Conservation (phyloP, 2,329 filamentous ascomycete species). For the Epichloe sibirici region DNA sequence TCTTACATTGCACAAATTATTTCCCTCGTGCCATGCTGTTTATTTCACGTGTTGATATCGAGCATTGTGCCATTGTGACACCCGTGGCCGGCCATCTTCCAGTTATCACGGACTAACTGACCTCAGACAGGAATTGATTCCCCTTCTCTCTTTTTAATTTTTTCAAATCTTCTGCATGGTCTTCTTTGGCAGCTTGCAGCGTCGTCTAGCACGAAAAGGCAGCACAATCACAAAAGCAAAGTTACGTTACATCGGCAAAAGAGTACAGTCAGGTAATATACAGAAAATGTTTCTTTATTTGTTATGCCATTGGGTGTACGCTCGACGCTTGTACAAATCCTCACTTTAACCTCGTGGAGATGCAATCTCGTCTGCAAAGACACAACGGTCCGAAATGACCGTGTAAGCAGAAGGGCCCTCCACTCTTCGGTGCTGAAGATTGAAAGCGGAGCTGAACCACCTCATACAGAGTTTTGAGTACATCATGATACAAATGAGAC, state of each 20-base stretch:
- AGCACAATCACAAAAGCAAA: neutral
- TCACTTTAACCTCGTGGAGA: slow-evolving; percentile 63
- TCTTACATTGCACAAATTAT: neutral
- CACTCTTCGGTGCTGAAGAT: slow-evolving; percentile 58
- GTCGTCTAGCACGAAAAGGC: neutral
- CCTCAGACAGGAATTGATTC: too few species aligned
- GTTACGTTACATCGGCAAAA: neutral
- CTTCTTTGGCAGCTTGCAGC: neutral
- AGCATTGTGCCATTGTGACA: neutral
- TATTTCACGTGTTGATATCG: neutral
- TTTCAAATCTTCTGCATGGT: too few species aligned
- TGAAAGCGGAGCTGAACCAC: slow-evolving; percentile 51
- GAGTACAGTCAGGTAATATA: slow-evolving; percentile 2
- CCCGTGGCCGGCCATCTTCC: neutral
- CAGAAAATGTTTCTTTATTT: slow-evolving; percentile 13
- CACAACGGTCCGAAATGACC: slow-evolving; percentile 10
- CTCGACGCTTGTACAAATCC: slow-evolving; percentile 51
- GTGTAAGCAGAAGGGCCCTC: slow-evolving; percentile 26
- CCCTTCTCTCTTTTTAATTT: too few species aligned
- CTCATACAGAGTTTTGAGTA: slow-evolving; percentile 30
- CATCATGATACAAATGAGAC: slow-evolving; percentile 39
- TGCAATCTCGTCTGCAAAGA: slow-evolving; percentile 25
- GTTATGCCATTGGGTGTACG: slow-evolving; percentile 34
- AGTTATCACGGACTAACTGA: neutral
- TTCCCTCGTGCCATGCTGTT: neutral